Conservation (phyloP, 176 grass and related monocot genomes). For the Neostapfia colusana region DNA sequence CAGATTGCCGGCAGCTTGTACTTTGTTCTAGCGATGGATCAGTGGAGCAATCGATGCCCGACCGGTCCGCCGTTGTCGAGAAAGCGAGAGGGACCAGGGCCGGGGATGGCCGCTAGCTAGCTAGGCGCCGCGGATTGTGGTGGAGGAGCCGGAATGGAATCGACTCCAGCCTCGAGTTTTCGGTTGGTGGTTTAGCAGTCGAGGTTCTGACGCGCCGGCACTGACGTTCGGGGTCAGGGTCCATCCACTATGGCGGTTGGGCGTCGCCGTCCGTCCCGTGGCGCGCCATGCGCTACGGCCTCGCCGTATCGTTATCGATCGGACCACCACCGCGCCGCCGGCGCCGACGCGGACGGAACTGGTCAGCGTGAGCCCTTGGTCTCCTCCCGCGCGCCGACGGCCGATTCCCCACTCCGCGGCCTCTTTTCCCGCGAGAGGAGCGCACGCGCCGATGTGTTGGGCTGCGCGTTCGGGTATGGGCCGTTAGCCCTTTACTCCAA, state of each 20-base stretch:
- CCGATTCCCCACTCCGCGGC: background rate
- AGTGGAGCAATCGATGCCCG: no score
- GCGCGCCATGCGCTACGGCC: background rate
- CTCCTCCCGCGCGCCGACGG: background rate
- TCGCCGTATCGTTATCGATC: background rate
- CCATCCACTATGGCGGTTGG: background rate
- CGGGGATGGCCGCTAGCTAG: no score
- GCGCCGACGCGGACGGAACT: slow-evolving; percentile 8
- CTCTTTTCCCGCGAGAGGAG: background rate
- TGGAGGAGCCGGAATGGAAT: no score
- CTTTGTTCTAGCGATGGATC: no score
- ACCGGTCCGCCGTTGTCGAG: no score
- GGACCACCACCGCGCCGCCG: background rate
- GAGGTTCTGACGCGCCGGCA: slow-evolving; percentile 1
- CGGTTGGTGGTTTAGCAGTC: no score
- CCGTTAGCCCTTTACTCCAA: no score
- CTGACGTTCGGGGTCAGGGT: background rate
- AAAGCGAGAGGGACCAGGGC: no score
- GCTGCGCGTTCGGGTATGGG: background rate
- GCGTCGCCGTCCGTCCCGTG: slow-evolving; percentile 8
- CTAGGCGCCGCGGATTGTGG: no score
- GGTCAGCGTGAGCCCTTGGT: no score
- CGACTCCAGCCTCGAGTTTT: no score
- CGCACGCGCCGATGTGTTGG: background rate
- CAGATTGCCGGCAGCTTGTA: no score